These are phyloP conservation scores for Sicyos baderoa DNA, from an alignment of 306 rosid species.

Conservation along the genomic window DNA sequence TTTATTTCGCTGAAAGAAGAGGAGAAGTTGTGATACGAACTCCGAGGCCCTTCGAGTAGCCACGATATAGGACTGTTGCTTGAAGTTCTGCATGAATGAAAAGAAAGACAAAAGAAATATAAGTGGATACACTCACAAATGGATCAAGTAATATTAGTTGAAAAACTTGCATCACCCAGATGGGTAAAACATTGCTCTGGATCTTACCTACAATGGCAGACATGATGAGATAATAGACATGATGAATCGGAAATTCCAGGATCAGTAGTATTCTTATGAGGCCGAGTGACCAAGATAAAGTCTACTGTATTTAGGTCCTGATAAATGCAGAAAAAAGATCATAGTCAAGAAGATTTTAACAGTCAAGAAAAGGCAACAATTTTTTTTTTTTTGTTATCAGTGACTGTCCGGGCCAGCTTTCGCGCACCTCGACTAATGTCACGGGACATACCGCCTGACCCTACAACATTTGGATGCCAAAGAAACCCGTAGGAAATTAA, in stretches of 20 bases:
- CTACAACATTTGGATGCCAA: no score
- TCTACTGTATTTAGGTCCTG: conserved; percentile 58
- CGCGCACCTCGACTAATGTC: no score
- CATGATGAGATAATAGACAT: conserved; percentile 60
- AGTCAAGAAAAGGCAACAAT: background rate
- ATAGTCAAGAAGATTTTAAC: background rate
- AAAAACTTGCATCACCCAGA: background rate
- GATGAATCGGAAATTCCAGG: conserved; percentile 43
- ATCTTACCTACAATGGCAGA: conserved; percentile 81
- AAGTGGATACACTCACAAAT: no score
- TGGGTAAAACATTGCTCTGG: conserved; percentile 3
- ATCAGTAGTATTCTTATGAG: conserved; percentile 32
- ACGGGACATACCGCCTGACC: no score
- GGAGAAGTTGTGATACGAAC: conserved; percentile 61
- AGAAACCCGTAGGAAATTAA: no score
- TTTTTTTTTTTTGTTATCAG: no score
- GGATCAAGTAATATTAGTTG: conserved; percentile 6
- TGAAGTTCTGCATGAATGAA: conserved; percentile 39
- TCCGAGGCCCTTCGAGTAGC: conserved; percentile 77
- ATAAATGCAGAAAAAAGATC: conserved; percentile 27
- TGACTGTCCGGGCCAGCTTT: no score
- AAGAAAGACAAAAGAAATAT: background rate
- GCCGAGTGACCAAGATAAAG: conserved; percentile 67
- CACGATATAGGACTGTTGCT: conserved; percentile 77
- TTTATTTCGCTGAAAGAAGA: conserved; percentile 59